Evolutionary conservation across 176 grass and related monocot species (phyloP), one percentile per base, ranked within the genome.

Genomic region (Oryza nivara): DNA sequence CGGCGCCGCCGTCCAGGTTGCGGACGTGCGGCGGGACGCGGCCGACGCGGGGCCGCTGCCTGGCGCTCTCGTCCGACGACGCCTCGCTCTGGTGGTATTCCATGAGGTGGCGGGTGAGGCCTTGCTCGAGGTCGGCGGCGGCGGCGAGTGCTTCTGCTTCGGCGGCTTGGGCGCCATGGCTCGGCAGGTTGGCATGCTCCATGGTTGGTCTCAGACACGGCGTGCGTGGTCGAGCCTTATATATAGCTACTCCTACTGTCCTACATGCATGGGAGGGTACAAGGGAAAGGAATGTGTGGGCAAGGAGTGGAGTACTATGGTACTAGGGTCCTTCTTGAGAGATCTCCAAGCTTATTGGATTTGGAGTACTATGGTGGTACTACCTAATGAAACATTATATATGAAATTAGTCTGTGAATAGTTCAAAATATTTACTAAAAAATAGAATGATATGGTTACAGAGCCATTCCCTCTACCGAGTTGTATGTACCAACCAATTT

Each of bases 11-110:
- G 75, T 77, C 34, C 10, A 11, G 11, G 32, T 6, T 7, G 52
- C 54, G 75, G 54, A 77, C 52, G 75, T 77, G 75, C 19, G 16
- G 9, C 73, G 47, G 73, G 26, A 75, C 73, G 7, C 73, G 7
- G 15, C 47, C 47, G 48, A 75, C 48, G 44, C 71, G 71, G 72
- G 25, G 28, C 4, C 15, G 44, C 71, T 45, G 72, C 72, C 45
- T 14, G 25, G 9, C 0, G 23, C 1, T 0, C 41, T 26, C 70
- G 9, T 47, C 3, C 7, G 46, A 0, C 47, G 2, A 8, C 2
- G 25, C 16, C 72, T 32, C 25, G 12, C 4, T 1, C 15, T 52
- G 46, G 47, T 75, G 26, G 72, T 75, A 75, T 0, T 34, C 1
- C 7, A 75, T 0, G 26, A 75, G 72, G 72, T 7, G 20, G 5